These are phyloP conservation scores for Blastobotrys muscicola DNA, from an alignment of 805 yeast species.

Conservation along the genomic window DNA sequence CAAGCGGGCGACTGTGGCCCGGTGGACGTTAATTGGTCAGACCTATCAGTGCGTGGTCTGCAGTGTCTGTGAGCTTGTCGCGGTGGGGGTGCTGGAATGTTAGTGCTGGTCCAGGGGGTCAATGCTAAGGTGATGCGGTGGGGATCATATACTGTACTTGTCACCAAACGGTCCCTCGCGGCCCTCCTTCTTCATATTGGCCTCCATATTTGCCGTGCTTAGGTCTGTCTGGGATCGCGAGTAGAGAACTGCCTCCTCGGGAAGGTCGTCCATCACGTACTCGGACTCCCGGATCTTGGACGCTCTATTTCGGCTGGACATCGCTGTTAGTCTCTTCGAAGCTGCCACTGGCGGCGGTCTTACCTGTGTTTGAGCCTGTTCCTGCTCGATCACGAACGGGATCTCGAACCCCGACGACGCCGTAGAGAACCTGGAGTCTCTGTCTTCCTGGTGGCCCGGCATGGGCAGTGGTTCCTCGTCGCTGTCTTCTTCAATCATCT, in stretches of 20 bases:
- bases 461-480: not conserved
- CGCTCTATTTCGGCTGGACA: not conserved
- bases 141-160: constrained; percentile 3
- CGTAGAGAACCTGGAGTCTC: not conserved
- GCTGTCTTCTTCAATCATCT: constrained; percentile 19
- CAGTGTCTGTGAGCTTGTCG: not conserved
- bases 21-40: constrained; percentile 16
- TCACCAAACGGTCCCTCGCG: constrained; percentile 17
- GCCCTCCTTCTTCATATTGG: constrained; percentile 7
- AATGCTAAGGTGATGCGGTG: not conserved
- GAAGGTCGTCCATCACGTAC: constrained; percentile 13
- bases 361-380: not conserved
- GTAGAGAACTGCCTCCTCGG: constrained; percentile 13
- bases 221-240: constrained; percentile 6
- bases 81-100: too few species aligned
- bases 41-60: constrained; percentile 1
- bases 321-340: constrained; percentile 2
- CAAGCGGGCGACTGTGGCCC: constrained; percentile 27
- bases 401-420: constrained; percentile 13
- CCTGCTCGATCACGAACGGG: constrained; percentile 10
- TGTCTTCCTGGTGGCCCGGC: not conserved
- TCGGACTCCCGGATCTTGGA: constrained; percentile 8
- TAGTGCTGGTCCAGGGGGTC: not conserved
- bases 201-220: not conserved
- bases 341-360: not conserved